phyloP scores from a whole-genome alignment of 2,329 filamentous ascomycete genomes.

The Tolypocladium ophioglossoides region DNA sequence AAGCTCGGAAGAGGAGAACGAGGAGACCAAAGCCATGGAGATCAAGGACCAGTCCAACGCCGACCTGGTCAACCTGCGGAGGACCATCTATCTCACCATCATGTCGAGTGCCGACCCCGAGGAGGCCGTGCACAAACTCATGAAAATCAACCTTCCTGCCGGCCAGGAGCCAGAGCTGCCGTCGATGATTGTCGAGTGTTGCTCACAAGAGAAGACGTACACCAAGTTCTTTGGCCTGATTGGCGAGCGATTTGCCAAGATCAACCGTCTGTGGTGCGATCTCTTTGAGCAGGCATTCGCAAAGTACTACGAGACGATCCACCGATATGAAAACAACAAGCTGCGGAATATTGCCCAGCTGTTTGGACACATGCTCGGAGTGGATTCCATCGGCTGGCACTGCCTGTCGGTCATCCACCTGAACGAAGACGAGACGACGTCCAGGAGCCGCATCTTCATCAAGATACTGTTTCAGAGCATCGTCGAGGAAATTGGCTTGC shows the following conservation, averaged over 20 bases:
- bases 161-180: constrained; percentile 85
- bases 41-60: constrained; percentile 98
- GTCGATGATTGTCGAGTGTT: constrained; percentile 95
- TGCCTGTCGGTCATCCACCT: constrained; percentile 74
- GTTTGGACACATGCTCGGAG: constrained; percentile 83
- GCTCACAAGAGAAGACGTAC: constrained; percentile 92
- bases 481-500: constrained; percentile 74
- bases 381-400: constrained; percentile 88
- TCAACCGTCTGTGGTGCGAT: constrained; percentile 90
- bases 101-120: constrained; percentile 95
- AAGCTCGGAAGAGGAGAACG: constrained; percentile 63
- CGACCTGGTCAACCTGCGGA: constrained; percentile 83
- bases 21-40: constrained; percentile 75
- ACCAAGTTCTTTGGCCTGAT: constrained; percentile 96
- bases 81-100: constrained; percentile 94
- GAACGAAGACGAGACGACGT: constrained; percentile 95
- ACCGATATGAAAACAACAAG: constrained; percentile 92
- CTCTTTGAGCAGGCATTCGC: constrained; percentile 84
- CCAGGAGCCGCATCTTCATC: constrained; percentile 93
- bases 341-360: constrained; percentile 91
- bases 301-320: constrained; percentile 95
- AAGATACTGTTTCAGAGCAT: constrained; percentile 96
- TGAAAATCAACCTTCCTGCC: constrained; percentile 80
- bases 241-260: constrained; percentile 88
- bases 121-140: constrained; percentile 93